Evolutionary conservation across 2,329 filamentous ascomycete genomes (phyloP).

Genomic region (Pseudogymnoascus sp.): DNA sequence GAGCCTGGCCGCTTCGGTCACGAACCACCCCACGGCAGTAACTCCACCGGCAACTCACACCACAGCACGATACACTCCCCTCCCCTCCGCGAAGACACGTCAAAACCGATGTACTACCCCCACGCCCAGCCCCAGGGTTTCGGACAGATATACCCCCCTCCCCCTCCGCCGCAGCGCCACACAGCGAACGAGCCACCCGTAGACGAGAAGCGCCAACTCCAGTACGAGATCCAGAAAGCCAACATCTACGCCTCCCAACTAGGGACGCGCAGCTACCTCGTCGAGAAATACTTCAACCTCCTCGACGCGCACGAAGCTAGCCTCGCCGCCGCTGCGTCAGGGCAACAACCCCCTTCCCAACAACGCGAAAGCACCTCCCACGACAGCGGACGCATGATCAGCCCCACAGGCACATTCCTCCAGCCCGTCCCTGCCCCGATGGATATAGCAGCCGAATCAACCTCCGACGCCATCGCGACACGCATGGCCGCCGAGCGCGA

Average conservation of each 20-base stretch:
- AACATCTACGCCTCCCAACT: constrained; percentile 81
- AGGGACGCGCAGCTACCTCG: constrained; percentile 73
- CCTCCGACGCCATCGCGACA: constrained; percentile 33
- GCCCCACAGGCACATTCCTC: constrained; percentile 22
- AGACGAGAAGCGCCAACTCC: constrained; percentile 46
- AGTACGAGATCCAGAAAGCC: constrained; percentile 86
- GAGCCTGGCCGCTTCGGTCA: constrained; percentile 35
- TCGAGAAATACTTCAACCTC: constrained; percentile 77
- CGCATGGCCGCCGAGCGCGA: constrained; percentile 70
- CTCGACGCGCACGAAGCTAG: constrained; percentile 50
- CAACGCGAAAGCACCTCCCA: neutral
- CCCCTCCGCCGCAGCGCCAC: neutral
- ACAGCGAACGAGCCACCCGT: neutral
- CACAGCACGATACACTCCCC: neutral
- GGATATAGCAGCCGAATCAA: constrained; percentile 36
- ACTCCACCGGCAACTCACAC: neutral
- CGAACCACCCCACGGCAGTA: neutral
- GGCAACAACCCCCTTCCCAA: constrained; percentile 17
- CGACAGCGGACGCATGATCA: constrained; percentile 19
- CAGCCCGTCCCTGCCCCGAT: constrained; percentile 19
- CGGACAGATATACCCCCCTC: neutral
- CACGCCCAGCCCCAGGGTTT: constrained; percentile 2
- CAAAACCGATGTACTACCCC: constrained; percentile 22
- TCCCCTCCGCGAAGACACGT: constrained; percentile 24
- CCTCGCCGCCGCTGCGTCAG: constrained; percentile 2